Percentiles rank a stretch among this genome's conserved stretches.
Conservation (phyloP, 2,329 filamentous ascomycete species). For the Pseudopithomyces chartarum region DNA sequence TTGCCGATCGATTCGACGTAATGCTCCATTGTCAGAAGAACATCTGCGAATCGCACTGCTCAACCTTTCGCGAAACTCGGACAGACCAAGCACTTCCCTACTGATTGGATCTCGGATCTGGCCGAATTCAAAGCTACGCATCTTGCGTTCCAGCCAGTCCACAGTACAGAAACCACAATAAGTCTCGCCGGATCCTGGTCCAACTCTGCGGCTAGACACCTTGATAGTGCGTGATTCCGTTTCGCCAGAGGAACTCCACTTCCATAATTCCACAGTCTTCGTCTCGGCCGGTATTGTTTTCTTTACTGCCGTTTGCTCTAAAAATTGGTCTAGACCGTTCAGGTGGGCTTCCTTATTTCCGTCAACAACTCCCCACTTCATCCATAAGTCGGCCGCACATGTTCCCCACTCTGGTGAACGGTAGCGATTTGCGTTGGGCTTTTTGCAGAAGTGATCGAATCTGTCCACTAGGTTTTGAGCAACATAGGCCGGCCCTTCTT, state of each 20-base stretch:
- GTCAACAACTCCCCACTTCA: constrained; percentile 19
- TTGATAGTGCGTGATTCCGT: not conserved
- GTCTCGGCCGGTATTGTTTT: constrained; percentile 1
- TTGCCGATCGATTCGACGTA: not conserved
- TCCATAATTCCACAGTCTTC: not conserved
- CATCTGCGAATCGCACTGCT: constrained; percentile 10
- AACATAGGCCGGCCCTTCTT: constrained; percentile 11
- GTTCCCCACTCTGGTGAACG: constrained; percentile 8
- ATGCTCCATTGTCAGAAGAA: not conserved
- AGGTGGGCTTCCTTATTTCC: constrained; percentile 12
- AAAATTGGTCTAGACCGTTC: constrained; percentile 12
- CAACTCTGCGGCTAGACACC: not conserved
- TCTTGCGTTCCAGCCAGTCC: constrained; percentile 17
- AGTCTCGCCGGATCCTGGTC: constrained; percentile 13
- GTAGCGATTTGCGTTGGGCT: not conserved
- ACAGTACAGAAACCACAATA: constrained; percentile 12
- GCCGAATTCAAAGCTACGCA: constrained; percentile 15
- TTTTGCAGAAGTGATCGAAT: constrained; percentile 7
- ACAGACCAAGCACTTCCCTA: constrained; percentile 6
- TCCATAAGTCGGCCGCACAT: constrained; percentile 19
- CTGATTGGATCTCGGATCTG: constrained; percentile 6
- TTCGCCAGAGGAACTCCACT: not conserved
- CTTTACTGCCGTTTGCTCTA: constrained; percentile 11
- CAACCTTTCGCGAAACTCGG: constrained; percentile 12
- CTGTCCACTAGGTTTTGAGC: constrained; percentile 4